A percentile compares a stretch with the other conserved stretches of the same genome.
phyloP scores from a whole-genome alignment of 148 eudicot genomes.

The Pharnaceum exiguum region DNA sequence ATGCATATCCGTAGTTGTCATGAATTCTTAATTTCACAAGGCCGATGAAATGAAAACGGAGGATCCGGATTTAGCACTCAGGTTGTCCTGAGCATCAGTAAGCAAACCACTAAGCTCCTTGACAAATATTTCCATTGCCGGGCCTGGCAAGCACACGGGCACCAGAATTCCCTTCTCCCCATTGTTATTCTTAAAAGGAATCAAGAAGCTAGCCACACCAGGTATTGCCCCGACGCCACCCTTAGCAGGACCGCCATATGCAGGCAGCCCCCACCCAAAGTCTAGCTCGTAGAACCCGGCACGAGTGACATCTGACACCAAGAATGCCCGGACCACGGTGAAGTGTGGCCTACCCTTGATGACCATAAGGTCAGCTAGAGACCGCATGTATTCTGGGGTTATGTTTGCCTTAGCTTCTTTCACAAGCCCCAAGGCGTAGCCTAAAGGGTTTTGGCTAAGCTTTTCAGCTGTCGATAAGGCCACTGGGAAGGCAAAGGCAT shows the following conservation, averaged over 20 bases:
- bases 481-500: constrained; percentile 22
- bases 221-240: constrained; percentile 26
- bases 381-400: constrained; percentile 39
- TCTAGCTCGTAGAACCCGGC: constrained; percentile 26
- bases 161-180: constrained; percentile 30
- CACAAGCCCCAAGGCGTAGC: constrained; percentile 38
- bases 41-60: constrained; percentile 13
- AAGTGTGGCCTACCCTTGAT: constrained; percentile 30
- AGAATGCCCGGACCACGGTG: constrained; percentile 14
- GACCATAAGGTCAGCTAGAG: constrained; percentile 33
- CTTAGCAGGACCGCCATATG: constrained; percentile 25
- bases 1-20: neutral
- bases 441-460: constrained; percentile 25
- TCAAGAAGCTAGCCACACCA: constrained; percentile 21
- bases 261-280: constrained; percentile 49
- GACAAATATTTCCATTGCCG: constrained; percentile 25
- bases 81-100: neutral
- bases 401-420: constrained; percentile 31
- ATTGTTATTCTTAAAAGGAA: constrained; percentile 16
- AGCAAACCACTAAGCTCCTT: constrained; percentile 22
- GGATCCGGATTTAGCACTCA: neutral
- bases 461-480: constrained; percentile 29
- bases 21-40: constrained; percentile 2
- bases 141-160: constrained; percentile 29
- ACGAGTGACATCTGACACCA: constrained; percentile 30